phyloP scores from a whole-genome alignment of 1,284 basidiomycete genomes.

The Ustilago cynodontis region DNA sequence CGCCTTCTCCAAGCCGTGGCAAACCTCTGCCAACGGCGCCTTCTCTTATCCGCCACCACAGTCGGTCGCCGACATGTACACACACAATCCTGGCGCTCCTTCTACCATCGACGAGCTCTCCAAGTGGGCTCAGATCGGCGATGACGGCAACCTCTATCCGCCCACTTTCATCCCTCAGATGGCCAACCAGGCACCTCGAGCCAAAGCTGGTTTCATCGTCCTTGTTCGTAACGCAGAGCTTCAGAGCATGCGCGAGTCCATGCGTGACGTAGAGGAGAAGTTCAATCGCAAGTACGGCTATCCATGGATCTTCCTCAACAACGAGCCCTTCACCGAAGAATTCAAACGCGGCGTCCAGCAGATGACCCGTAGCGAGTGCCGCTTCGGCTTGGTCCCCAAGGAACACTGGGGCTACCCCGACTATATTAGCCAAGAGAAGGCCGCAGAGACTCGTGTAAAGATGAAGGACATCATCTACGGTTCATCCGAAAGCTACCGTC shows the following conservation, averaged over 20 bases:
- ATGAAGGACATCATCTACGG: slow-evolving; percentile 88
- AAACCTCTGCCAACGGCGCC: slow-evolving; percentile 13
- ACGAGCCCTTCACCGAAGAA: slow-evolving; percentile 70
- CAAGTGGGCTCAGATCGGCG: slow-evolving; percentile 57
- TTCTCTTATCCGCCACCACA: slow-evolving; percentile 29
- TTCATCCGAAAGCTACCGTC: slow-evolving; percentile 76
- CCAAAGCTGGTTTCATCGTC: slow-evolving; percentile 69
- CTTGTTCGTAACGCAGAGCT: slow-evolving; percentile 70
- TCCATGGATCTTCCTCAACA: slow-evolving; percentile 71
- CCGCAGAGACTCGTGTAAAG: slow-evolving; percentile 76
- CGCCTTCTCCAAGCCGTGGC: slow-evolving; percentile 39
- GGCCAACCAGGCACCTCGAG: slow-evolving; percentile 62
- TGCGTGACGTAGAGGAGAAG: slow-evolving; percentile 64
- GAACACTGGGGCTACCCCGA: slow-evolving; percentile 88
- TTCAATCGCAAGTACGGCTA: slow-evolving; percentile 70
- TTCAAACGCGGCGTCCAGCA: slow-evolving; percentile 69
- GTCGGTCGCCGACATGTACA: slow-evolving; percentile 60
- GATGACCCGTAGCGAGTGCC: slow-evolving; percentile 66
- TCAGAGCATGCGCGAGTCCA: slow-evolving; percentile 59
- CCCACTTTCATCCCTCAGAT: slow-evolving; percentile 62
- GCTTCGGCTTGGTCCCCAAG: slow-evolving; percentile 83
- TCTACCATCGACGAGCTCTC: slow-evolving; percentile 60
- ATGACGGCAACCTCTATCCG: slow-evolving; percentile 67
- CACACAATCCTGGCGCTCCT: slow-evolving; percentile 53
- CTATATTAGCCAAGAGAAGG: slow-evolving; percentile 76